Percentiles rank a stretch among this genome's conserved stretches.
Evolutionary conservation across 2,329 filamentous ascomycete species (phyloP).

Genomic region (Nannizzia gypsea): DNA sequence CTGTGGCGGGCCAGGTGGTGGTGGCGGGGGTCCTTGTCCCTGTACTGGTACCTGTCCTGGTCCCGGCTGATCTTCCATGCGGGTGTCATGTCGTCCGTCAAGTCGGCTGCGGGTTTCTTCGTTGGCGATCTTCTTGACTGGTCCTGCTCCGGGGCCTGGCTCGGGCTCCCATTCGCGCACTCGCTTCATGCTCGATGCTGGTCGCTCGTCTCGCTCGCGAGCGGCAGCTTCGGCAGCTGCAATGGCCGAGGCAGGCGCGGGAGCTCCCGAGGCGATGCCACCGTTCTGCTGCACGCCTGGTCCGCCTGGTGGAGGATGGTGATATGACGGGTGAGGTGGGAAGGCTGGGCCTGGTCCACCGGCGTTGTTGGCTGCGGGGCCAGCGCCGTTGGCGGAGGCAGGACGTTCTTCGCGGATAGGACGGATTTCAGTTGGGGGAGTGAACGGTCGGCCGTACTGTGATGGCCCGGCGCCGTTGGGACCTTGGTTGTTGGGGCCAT

Average conservation of each 20-base stretch:
- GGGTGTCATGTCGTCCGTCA: conserved; percentile 53
- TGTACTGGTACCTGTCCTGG: too few species aligned
- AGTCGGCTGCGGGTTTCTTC: conserved; percentile 79
- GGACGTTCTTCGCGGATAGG: conserved; percentile 73
- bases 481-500: conserved; percentile 39
- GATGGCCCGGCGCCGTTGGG: conserved; percentile 44
- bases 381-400: conserved; percentile 11
- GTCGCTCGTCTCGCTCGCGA: conserved; percentile 59
- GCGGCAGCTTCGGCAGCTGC: conserved; percentile 57
- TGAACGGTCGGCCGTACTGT: conserved; percentile 58
- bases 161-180: conserved; percentile 90
- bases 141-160: conserved; percentile 27
- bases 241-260: conserved; percentile 52
- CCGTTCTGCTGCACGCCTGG: conserved; percentile 30
- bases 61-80: conserved; percentile 19
- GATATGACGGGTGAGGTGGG: conserved; percentile 69
- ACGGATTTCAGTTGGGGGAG: conserved; percentile 72
- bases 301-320: conserved; percentile 47
- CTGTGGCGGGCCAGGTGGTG: not conserved
- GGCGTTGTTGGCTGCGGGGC: not conserved
- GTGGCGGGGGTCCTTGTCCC: conserved; percentile 32
- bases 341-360: conserved; percentile 76
- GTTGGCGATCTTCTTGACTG: conserved; percentile 69
- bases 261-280: conserved; percentile 57
- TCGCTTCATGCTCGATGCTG: conserved; percentile 69